phyloP scores from a whole-genome alignment of 805 yeast species.

The Saccharomycopsis malanga region DNA sequence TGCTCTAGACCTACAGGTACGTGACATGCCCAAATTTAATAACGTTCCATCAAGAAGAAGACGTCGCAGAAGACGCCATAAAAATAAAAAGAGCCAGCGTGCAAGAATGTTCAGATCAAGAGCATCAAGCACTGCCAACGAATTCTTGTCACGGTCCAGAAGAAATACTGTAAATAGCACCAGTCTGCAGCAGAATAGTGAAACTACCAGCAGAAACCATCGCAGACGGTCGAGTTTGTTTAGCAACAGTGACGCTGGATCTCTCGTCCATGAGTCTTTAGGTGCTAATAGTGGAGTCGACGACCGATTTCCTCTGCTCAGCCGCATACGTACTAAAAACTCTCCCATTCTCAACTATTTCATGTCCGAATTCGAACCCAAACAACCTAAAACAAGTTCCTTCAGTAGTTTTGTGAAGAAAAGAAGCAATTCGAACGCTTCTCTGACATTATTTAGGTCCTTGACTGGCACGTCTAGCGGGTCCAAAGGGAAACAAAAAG shows the following conservation, averaged over 20 bases:
- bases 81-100: conserved; percentile 46
- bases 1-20: conserved; percentile 62
- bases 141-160: conserved; percentile 14
- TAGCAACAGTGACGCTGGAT: background rate
- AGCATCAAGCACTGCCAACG: conserved; percentile 13
- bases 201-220: background rate
- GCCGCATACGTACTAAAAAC: conserved; percentile 3
- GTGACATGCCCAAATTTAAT: conserved; percentile 71
- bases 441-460: background rate
- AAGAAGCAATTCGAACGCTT: conserved; percentile 4
- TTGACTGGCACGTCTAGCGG: background rate
- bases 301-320: background rate
- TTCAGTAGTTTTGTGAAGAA: background rate
- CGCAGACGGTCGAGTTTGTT: conserved; percentile 4
- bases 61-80: conserved; percentile 73
- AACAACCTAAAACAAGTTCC: background rate
- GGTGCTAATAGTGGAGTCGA: background rate
- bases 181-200: conserved; percentile 2
- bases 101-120: background rate
- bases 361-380: conserved; percentile 17
- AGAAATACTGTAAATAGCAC: conserved; percentile 14
- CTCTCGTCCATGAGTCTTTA: background rate
- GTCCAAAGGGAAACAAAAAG: no score
- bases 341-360: conserved; percentile 19
- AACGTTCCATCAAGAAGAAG: conserved; percentile 62